Conservation (phyloP, 1,284 basidiomycete species). For the Butyriboletus appendiculatus region DNA sequence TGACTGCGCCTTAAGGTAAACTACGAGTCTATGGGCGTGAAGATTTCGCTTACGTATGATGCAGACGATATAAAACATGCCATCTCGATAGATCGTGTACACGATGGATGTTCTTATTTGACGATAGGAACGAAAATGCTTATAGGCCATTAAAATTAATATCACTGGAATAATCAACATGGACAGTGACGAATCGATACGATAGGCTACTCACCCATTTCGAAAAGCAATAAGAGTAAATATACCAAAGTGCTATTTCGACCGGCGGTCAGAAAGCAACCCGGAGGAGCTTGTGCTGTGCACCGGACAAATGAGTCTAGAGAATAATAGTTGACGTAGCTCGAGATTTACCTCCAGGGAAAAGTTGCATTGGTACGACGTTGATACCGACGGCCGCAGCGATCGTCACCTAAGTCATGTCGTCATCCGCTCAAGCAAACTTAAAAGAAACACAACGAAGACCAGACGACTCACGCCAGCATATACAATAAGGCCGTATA, state of each 20-base stretch:
- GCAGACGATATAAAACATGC: constrained; percentile 18
- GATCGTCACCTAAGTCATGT: constrained; percentile 4
- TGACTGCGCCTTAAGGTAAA: constrained; percentile 5
- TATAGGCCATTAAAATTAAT: constrained; percentile 16
- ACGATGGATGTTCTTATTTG: background rate
- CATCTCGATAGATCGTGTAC: constrained; percentile 13
- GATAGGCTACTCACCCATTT: constrained; percentile 1
- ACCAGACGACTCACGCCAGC: background rate
- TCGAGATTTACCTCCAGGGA: constrained; percentile 1
- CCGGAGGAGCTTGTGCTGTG: background rate
- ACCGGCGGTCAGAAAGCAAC: background rate
- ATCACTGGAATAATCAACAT: constrained; percentile 8
- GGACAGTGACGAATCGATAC: too few species aligned
- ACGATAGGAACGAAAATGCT: constrained; percentile 11
- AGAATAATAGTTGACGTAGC: background rate
- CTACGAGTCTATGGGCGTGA: background rate
- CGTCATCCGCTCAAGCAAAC: background rate
- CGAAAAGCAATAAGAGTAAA: constrained; percentile 8
- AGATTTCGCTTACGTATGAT: constrained; percentile 15
- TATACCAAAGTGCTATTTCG: constrained; percentile 5
- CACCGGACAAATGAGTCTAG: background rate
- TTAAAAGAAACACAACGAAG: background rate
- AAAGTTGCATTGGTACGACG: background rate
- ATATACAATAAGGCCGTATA: constrained; percentile 14
- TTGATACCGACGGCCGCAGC: background rate